These are phyloP conservation scores for Strigomonas culicis DNA, from an alignment of 208 protist species.

Conservation along the genomic window DNA sequence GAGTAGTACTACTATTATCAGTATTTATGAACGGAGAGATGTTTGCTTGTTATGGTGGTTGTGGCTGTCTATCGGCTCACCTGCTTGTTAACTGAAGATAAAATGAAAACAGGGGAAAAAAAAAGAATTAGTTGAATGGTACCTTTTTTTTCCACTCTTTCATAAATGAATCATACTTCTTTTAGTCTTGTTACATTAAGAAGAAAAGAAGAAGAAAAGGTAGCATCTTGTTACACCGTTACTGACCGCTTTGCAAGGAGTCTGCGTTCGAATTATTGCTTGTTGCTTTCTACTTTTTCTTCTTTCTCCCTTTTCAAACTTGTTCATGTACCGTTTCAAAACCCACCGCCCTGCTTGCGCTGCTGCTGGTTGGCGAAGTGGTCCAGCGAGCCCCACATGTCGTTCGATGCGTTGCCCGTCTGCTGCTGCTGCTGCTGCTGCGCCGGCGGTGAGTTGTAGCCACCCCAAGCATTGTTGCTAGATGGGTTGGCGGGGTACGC, in stretches of 20 bases:
- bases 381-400: slow-evolving; percentile 43
- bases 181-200: too few species aligned
- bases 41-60: too few species aligned
- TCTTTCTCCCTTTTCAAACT: too few species aligned
- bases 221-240: too few species aligned
- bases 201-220: too few species aligned
- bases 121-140: not conserved
- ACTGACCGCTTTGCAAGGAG: too few species aligned
- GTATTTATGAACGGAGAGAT: not conserved
- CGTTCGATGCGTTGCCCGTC: slow-evolving; percentile 9
- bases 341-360: slow-evolving; percentile 10
- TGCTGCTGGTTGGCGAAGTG: slow-evolving; percentile 31
- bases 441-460: slow-evolving; percentile 14
- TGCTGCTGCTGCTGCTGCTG: slow-evolving; percentile 4
- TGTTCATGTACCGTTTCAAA: too few species aligned
- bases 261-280: not conserved
- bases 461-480: too few species aligned
- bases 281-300: not conserved
- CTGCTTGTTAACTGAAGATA: too few species aligned
- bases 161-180: too few species aligned
- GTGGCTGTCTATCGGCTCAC: too few species aligned
- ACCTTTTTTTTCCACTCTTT: too few species aligned
- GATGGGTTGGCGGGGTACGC: not conserved
- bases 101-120: not conserved
- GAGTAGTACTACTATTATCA: not conserved